Base-by-base conservation (phyloP, 768 basidiomycete species). In the Russula earlei region DNA sequence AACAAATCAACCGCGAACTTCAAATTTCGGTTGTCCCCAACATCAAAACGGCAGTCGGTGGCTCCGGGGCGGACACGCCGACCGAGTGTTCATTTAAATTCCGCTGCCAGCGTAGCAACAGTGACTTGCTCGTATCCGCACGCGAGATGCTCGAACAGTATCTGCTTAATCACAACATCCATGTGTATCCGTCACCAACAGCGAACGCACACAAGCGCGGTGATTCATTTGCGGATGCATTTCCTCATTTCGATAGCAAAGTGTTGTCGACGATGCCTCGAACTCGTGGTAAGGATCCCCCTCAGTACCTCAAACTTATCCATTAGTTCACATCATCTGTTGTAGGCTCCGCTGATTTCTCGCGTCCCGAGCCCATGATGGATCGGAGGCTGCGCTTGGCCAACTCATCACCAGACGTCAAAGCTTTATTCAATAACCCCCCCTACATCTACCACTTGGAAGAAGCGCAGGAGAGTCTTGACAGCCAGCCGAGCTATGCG, bases 181-280 rank as follows among this genome's bases (percentile, higher is more conserved):
- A 88, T 62, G 79, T 85, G 55, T 89, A 89, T 69, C 85, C 88
- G 22, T 84, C 87, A 25, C 79, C 84, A 15, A 84, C 84, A 8
- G 79, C 83, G n/a, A 83, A 86, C 54, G 80, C 80, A 2, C 90
- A 89, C 68, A 91, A 85, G 70, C 78, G 91, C 44, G 87, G 86
- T 7, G 94, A 97, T 66, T 91, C 92, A 1, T 94, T 95, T 66
- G 86, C 92, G 33, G 92, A 95, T 67, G 90, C 93, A 2, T 94
- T 95, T 77, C 89, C 92, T 24, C 92, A 95, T 69, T 95, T 96
- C 68, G 91, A 96, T 67, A 91, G 90, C 72, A 96, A 93, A 70
- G 82, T 96, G 1, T 76, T 96, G 46, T 85, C 92, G 15, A 85
- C 87, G 9, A 77, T 82, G 63, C 80, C 83, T 48, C 79, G 81